phyloP scores from a whole-genome alignment of 139 green algal genomes.

The Dunaliella primolecta region DNA sequence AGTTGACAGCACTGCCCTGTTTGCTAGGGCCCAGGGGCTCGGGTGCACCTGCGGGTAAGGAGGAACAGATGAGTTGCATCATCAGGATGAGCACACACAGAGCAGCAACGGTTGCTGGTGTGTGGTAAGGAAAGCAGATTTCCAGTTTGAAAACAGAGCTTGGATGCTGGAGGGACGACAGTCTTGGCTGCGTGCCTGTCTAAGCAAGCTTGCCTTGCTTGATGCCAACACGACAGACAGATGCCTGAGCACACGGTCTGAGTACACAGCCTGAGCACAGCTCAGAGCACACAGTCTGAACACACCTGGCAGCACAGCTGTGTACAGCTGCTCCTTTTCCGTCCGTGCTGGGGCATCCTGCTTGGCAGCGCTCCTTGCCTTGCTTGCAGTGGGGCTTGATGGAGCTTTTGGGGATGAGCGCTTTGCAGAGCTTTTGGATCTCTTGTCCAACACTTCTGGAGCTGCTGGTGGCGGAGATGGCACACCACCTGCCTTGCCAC shows the following conservation, averaged over 20 bases:
- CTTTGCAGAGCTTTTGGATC: no score
- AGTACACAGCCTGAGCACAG: no score
- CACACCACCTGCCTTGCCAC: neutral
- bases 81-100: no score
- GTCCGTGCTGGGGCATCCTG: neutral
- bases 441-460: no score
- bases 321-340: neutral
- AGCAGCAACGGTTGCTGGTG: neutral
- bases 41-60: constrained; percentile 43
- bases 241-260: no score
- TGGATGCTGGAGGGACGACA: neutral
- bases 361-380: neutral
- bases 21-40: constrained; percentile 73
- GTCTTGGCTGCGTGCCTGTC: neutral
- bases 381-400: no score
- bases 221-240: neutral
- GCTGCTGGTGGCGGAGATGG: no score
- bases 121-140: neutral
- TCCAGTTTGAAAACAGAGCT: neutral
- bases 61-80: no score
- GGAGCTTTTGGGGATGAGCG: no score
- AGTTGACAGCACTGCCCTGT: constrained; percentile 65
- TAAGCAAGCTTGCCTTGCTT: neutral
- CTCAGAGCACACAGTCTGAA: no score
- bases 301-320: neutral